These are phyloP conservation scores for Pyrenula massariospora DNA, from an alignment of 495 filamentous ascomycete genomes.

Conservation along the genomic window DNA sequence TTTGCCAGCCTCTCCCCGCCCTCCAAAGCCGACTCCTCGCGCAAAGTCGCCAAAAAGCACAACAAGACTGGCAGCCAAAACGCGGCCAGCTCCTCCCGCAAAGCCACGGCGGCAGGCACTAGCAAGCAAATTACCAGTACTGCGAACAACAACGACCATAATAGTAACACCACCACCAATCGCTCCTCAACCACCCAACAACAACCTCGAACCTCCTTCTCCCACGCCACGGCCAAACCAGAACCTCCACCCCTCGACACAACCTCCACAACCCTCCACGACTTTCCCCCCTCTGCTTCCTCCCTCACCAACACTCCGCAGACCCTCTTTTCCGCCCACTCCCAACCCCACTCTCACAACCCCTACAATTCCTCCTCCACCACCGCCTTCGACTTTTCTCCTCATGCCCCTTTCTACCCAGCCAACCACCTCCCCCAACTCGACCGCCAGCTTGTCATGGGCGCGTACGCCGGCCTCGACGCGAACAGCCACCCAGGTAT, in stretches of 20 bases:
- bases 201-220: slow-evolving; percentile 10
- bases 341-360: slow-evolving; percentile 24
- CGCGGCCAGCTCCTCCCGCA: neutral
- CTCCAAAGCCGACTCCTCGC: slow-evolving; percentile 32
- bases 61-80: slow-evolving; percentile 11
- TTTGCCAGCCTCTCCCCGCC: slow-evolving; percentile 72
- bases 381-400: slow-evolving; percentile 22
- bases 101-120: neutral
- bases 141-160: slow-evolving; percentile 10
- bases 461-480: slow-evolving; percentile 59
- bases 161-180: slow-evolving; percentile 3
- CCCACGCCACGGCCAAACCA: slow-evolving; percentile 9
- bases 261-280: slow-evolving; percentile 18
- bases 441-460: slow-evolving; percentile 68
- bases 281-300: slow-evolving; percentile 21
- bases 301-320: slow-evolving; percentile 21
- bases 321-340: slow-evolving; percentile 32
- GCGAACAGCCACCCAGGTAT: slow-evolving; percentile 11
- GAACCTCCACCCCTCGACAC: slow-evolving; percentile 12
- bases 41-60: slow-evolving; percentile 23
- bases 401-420: slow-evolving; percentile 27
- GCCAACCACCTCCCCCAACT: slow-evolving; percentile 44
- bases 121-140: neutral
- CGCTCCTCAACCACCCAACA: no score
- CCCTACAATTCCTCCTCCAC: slow-evolving; percentile 18